Conservation (phyloP, 495 filamentous ascomycete species). For the Usnea hakonensis region DNA sequence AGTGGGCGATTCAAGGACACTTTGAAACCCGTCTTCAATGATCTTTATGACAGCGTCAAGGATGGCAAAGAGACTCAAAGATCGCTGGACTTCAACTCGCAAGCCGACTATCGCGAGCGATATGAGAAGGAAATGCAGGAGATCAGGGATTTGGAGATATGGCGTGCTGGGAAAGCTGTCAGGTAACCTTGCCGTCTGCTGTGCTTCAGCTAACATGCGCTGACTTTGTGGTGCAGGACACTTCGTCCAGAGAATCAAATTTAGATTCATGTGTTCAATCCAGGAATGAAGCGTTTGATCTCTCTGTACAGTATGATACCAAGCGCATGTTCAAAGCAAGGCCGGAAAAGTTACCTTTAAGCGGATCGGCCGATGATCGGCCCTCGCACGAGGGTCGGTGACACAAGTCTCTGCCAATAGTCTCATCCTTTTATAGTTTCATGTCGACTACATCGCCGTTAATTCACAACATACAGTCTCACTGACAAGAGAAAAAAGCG, state of each 20-base stretch:
- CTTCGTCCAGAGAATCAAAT: constrained; percentile 92
- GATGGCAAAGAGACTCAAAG: constrained; percentile 87
- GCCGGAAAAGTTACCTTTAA: constrained; percentile 9
- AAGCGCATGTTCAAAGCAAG: not conserved
- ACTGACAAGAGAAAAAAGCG: not conserved
- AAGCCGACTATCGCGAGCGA: constrained; percentile 89
- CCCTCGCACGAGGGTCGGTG: not conserved
- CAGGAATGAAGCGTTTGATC: not conserved
- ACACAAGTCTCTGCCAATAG: not conserved
- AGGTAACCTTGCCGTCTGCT: constrained; percentile 43
- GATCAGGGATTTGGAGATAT: constrained; percentile 95
- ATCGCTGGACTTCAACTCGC: constrained; percentile 89
- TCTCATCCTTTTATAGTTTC: not conserved
- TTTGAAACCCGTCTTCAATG: constrained; percentile 96
- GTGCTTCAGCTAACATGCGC: constrained; percentile 14
- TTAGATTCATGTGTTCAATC: constrained; percentile 38
- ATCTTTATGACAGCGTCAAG: constrained; percentile 85
- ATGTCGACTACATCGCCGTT: not conserved
- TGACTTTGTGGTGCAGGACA: constrained; percentile 41
- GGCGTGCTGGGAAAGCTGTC: constrained; percentile 96
- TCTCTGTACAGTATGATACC: constrained; percentile 13
- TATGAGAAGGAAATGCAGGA: constrained; percentile 95
- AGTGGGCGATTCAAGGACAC: constrained; percentile 87
- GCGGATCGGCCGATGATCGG: constrained; percentile 11
- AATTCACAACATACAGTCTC: not conserved